Base-by-base conservation (phyloP, 2,329 filamentous ascomycete species). In the Cryphonectria naterciae region DNA sequence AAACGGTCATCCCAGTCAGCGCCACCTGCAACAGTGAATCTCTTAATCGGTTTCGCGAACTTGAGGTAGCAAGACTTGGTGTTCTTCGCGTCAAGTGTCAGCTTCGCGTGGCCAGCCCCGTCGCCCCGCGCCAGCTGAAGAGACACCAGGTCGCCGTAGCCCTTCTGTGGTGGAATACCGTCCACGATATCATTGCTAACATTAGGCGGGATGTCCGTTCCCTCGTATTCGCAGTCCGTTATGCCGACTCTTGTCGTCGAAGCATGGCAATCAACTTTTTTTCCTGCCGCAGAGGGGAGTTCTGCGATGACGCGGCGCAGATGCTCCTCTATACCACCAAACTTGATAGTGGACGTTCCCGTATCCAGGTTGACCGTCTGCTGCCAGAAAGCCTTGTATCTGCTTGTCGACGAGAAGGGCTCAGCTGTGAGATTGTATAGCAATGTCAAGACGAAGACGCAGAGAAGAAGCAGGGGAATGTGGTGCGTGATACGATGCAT, bases 401-500 rank as follows among this genome's bases (percentile, higher is more conserved):
- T 88, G 78, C 91, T 92, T 71, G 89, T 86, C 32, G 88, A 83
- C 0, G 93, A 96, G 81, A 98, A 98, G 0, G 96, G 96, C 80
- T 97, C 98, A 1, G 93, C 93, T 2, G 88, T 82, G 5, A 98
- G 87, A 77, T 97, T 97, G 83, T 97, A 98, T 69, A 95, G 87
- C 39, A 97, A 82, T 1, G 94, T 97, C 41, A 86, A 93, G 35
- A 89, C 77, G 73, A 94, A 93, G 11, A 97, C 83, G 17, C 91
- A 78, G 39, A 97, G 85, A 22, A 98, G 80, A 75, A 97, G 90
- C 0, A 91, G 83, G 0, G 96, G 95, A 4, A 98, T 80, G 72
- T 97, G 94, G 78, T 92, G 92, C 1, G 91, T 93, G 74, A 96
- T 89, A 60, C 95, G 91, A 79, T 98, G 95, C 56, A 97, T 86